These are phyloP conservation scores for Mucor plumbeus DNA, from an alignment of 371 early-diverging fungal genomes.

Conservation along the genomic window DNA sequence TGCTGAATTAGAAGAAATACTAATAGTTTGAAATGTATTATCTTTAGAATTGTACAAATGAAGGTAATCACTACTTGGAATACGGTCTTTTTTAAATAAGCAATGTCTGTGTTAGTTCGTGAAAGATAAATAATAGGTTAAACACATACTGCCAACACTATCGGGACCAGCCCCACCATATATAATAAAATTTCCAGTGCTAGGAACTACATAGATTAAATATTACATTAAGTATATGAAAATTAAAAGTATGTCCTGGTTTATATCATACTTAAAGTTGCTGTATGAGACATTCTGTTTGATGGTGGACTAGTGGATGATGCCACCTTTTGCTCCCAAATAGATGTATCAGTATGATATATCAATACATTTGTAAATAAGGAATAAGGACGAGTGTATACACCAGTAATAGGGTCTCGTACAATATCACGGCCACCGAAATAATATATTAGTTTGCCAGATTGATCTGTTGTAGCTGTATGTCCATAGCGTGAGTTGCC, in stretches of 20 bases:
- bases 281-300: conserved; percentile 16
- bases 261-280: conserved; percentile 7
- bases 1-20: background rate
- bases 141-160: conserved; percentile 8
- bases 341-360: conserved; percentile 14
- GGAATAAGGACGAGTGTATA: conserved; percentile 14
- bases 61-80: conserved; percentile 14
- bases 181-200: conserved; percentile 7
- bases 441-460: conserved; percentile 17
- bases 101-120: too few species aligned
- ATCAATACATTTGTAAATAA: conserved; percentile 10
- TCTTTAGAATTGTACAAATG: conserved; percentile 5
- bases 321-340: conserved; percentile 15
- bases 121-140: too few species aligned
- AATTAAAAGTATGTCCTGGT: too few species aligned
- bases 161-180: conserved; percentile 19
- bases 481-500: conserved; percentile 15
- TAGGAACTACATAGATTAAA: conserved; percentile 6
- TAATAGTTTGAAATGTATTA: conserved; percentile 12
- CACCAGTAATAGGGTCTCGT: background rate
- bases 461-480: conserved; percentile 15
- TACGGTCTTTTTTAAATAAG: conserved; percentile 1
- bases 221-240: too few species aligned
- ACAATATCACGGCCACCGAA: conserved; percentile 16
- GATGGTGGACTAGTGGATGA: conserved; percentile 5